Evolutionary conservation across 176 grass and related monocot genomes (phyloP).

Genomic region (Bolboschoenus planiculmis): DNA sequence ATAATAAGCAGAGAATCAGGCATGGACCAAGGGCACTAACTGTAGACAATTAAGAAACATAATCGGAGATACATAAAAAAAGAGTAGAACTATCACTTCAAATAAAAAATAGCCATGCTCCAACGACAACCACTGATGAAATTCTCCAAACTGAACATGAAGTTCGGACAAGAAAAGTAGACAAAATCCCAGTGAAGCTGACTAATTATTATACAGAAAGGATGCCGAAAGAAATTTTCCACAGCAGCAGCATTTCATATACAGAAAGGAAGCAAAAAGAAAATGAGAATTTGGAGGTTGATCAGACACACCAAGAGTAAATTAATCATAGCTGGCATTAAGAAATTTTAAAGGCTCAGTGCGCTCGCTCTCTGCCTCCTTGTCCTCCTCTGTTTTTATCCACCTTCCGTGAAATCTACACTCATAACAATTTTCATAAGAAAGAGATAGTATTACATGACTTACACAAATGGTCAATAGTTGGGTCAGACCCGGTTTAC

Average conservation of each 20-base stretch:
- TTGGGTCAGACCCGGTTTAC: neutral
- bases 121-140: too few species aligned
- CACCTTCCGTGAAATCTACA: neutral
- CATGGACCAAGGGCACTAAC: too few species aligned
- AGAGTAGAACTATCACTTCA: too few species aligned
- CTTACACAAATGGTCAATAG: neutral
- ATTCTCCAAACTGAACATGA: too few species aligned
- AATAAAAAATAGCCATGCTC: too few species aligned
- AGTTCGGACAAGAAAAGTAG: neutral
- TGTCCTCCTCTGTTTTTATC: constrained; percentile 81
- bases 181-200: neutral
- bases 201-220: neutral
- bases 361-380: constrained; percentile 76
- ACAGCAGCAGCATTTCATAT: neutral
- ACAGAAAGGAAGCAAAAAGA: neutral
- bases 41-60: too few species aligned
- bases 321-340: neutral
- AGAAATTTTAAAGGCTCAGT: constrained; percentile 34
- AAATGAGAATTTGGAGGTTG: neutral
- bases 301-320: neutral
- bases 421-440: neutral
- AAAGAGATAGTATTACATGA: neutral
- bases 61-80: too few species aligned
- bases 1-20: too few species aligned
- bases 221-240: neutral